Conservation (phyloP, 139 green algal genomes). For the Closterium sp. region DNA sequence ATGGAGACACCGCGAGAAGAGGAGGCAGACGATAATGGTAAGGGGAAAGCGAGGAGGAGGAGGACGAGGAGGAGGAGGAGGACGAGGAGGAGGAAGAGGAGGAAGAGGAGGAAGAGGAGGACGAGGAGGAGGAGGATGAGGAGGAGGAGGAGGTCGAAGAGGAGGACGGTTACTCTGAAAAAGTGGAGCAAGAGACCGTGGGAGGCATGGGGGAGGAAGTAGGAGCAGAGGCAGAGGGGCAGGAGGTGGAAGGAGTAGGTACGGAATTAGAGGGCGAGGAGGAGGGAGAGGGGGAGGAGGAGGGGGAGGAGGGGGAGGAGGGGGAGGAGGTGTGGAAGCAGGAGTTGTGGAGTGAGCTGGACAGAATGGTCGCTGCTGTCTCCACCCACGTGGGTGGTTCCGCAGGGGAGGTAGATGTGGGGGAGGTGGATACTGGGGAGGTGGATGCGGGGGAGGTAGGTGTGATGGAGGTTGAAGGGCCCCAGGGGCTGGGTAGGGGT, state of each 20-base stretch:
- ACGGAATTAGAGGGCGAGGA: neutral
- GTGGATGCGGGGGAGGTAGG: too few species aligned
- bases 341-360: neutral
- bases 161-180: neutral
- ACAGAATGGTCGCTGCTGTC: neutral
- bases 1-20: neutral
- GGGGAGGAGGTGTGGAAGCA: neutral
- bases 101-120: neutral
- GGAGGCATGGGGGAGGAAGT: neutral
- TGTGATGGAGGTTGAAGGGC: neutral
- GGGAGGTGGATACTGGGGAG: too few species aligned
- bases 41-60: neutral
- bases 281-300: too few species aligned
- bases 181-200: neutral
- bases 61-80: neutral
- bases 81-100: neutral
- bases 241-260: neutral
- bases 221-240: neutral
- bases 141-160: neutral
- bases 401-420: neutral
- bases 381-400: neutral
- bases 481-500: neutral
- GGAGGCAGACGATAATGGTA: neutral
- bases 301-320: too few species aligned
- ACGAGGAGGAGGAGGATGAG: neutral